Base-by-base conservation (phyloP, 1,139 yeast species). In the Citeromyces siamensis region DNA sequence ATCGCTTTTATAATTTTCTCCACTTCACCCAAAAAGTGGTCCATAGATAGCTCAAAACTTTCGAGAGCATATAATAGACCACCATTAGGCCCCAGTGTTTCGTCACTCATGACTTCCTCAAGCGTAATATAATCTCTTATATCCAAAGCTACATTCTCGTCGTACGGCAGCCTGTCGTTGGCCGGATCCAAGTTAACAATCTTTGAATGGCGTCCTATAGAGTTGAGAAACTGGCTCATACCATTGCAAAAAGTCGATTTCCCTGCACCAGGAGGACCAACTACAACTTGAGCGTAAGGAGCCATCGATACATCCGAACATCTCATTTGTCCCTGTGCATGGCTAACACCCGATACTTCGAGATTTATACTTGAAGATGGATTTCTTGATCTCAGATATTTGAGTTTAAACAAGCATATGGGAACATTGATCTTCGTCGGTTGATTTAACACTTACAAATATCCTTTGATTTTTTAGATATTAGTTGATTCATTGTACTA, bases 221-320 rank as follows among this genome's bases (percentile, higher is more conserved):
- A 95, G 41, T 82, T 78, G 48, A 88, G 67, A 54, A 93, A 90
- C 63, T 90, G 97, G 47, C 71, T 71, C 77, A 90, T 74, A 19
- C 98, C 98, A 54, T 76, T 66, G 53, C 97, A 86, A 54, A 84
- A 93, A 0, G 98, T 93, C 0, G 96, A 84, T 52, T 93, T 93
- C 2, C 99, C 99, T 0, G 95, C 71, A 2, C 98, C 99, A 0
- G 99, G 98, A 0, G 98, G 97, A 0, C 99, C 99, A 27, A 93
- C 84, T 10, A 90, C 90, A 16, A 90, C 73, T 57, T 90, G 96
- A 2, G 94, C 96, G 56, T 84, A 88, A 63, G 59, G 56, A 5
- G 74, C 62, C 75, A 70, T 70, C n/a, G n/a, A n/a, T n/a, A n/a
- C n/a, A n/a, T n/a, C n/a, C n/a, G n/a, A n/a, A n/a, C n/a, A n/a